These are phyloP conservation scores for Globisporangium nagaii DNA, from an alignment of 352 stramenopile species.

Conservation along the genomic window DNA sequence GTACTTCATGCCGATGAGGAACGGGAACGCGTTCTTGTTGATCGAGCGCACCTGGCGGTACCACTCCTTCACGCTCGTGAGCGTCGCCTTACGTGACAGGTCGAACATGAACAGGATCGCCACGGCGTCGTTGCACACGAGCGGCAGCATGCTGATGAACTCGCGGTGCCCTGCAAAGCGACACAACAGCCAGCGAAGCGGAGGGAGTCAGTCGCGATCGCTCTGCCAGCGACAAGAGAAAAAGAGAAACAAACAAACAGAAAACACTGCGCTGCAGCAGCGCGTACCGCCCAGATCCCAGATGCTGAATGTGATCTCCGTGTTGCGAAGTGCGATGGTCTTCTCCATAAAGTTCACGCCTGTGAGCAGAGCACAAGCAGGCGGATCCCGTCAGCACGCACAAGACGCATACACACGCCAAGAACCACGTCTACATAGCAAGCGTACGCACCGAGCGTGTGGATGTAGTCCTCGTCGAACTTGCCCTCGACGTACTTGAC, in stretches of 20 bases:
- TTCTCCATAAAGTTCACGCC: constrained; percentile 97
- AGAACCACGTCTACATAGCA: not conserved
- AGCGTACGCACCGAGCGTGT: constrained; percentile 81
- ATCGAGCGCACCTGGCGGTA: constrained; percentile 87
- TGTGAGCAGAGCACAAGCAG: no score
- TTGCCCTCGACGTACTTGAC: constrained; percentile 95
- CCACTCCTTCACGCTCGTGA: constrained; percentile 93
- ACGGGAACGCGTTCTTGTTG: constrained; percentile 91
- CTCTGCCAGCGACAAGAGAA: no score
- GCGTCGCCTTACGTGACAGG: constrained; percentile 87
- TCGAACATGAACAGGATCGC: constrained; percentile 97
- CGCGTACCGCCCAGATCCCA: constrained; percentile 89
- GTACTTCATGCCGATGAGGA: constrained; percentile 94
- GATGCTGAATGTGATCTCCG: constrained; percentile 94
- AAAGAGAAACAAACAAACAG: no score
- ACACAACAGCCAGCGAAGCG: not conserved
- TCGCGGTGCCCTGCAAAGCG: constrained; percentile 89
- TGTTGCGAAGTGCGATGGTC: constrained; percentile 91
- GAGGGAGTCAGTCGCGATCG: no score
- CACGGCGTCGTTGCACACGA: constrained; percentile 93
- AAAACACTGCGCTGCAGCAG: no score
- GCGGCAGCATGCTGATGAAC: constrained; percentile 93
- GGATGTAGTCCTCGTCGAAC: constrained; percentile 96
- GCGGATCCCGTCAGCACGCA: not conserved
- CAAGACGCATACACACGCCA: not conserved